phyloP scores from a whole-genome alignment of 2,329 filamentous ascomycete species.

The Podosphaera fusca region DNA sequence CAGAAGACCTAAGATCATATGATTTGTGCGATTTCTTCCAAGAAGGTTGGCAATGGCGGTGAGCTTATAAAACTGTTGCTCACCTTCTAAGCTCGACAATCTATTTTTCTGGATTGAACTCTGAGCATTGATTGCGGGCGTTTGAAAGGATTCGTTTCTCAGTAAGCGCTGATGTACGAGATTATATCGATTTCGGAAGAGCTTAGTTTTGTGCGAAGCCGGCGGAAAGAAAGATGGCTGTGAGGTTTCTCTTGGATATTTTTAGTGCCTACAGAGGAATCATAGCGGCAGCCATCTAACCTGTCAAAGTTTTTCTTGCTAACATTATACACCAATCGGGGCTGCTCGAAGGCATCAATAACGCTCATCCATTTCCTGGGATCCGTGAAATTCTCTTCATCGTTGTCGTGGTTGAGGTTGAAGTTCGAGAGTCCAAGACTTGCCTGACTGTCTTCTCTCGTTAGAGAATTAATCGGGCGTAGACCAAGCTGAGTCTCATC shows the following conservation, averaged over 20 bases:
- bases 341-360: slow-evolving; percentile 66
- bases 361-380: slow-evolving; percentile 67
- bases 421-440: slow-evolving; percentile 39
- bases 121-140: slow-evolving; percentile 45
- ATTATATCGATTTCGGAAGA: slow-evolving; percentile 80
- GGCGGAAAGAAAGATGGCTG: slow-evolving; percentile 52
- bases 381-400: slow-evolving; percentile 34
- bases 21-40: slow-evolving; percentile 60
- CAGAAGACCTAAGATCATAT: slow-evolving; percentile 71
- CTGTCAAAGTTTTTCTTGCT: slow-evolving; percentile 78
- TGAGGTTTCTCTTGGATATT: slow-evolving; percentile 26
- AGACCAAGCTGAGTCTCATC: slow-evolving; percentile 32
- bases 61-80: slow-evolving; percentile 56
- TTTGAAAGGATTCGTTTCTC: slow-evolving; percentile 82
- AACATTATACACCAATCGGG: slow-evolving; percentile 52
- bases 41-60: slow-evolving; percentile 59
- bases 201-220: slow-evolving; percentile 56
- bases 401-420: slow-evolving; percentile 29
- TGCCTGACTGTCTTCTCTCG: slow-evolving; percentile 36
- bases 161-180: slow-evolving; percentile 79
- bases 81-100: slow-evolving; percentile 27
- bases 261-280: slow-evolving; percentile 3
- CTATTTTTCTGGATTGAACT: slow-evolving; percentile 32
- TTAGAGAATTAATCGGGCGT: slow-evolving; percentile 21
- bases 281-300: slow-evolving; percentile 22